Conservation (phyloP, 2,329 filamentous ascomycete species). For the Leptographium procerum region DNA sequence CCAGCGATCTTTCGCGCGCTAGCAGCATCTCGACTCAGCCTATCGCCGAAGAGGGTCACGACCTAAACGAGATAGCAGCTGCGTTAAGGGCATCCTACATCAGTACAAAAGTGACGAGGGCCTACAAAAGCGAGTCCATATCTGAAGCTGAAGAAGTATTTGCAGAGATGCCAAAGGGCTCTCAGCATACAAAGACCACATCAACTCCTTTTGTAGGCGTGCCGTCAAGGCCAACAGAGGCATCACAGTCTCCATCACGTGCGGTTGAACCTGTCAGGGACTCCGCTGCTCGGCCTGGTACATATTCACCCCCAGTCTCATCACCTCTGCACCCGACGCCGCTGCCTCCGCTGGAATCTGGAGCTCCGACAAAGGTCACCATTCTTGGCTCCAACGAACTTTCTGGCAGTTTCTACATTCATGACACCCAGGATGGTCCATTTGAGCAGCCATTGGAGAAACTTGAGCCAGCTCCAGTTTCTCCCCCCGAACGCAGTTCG, state of each 20-base stretch:
- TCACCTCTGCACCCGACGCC: constrained; percentile 7
- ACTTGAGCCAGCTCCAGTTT: neutral
- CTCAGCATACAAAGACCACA: constrained; percentile 1
- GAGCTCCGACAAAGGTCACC: constrained; percentile 21
- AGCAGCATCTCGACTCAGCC: constrained; percentile 29
- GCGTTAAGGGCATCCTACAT: constrained; percentile 3
- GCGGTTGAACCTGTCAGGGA: constrained; percentile 14
- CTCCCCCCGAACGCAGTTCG: constrained; percentile 13
- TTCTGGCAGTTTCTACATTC: constrained; percentile 21
- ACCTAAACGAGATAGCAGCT: constrained; percentile 12
- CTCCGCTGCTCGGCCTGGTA: constrained; percentile 10
- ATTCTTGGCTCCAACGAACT: constrained; percentile 21
- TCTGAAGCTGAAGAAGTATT: constrained; percentile 32
- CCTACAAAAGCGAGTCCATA: constrained; percentile 22
- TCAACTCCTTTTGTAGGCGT: constrained; percentile 1
- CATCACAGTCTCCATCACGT: constrained; percentile 6
- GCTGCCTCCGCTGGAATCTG: constrained; percentile 7
- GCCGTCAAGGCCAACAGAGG: constrained; percentile 5
- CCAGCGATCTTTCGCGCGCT: constrained; percentile 27
- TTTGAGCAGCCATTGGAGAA: constrained; percentile 18
- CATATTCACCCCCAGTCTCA: constrained; percentile 11
- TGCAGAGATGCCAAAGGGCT: constrained; percentile 8
- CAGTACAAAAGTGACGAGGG: constrained; percentile 1
- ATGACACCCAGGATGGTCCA: constrained; percentile 24
- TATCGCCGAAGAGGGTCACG: constrained; percentile 26